A percentile compares a stretch with the other conserved stretches of the same genome.
Evolutionary conservation across 2,329 filamentous ascomycete species (phyloP).

Genomic region (Chaetomiaceae sp.): DNA sequence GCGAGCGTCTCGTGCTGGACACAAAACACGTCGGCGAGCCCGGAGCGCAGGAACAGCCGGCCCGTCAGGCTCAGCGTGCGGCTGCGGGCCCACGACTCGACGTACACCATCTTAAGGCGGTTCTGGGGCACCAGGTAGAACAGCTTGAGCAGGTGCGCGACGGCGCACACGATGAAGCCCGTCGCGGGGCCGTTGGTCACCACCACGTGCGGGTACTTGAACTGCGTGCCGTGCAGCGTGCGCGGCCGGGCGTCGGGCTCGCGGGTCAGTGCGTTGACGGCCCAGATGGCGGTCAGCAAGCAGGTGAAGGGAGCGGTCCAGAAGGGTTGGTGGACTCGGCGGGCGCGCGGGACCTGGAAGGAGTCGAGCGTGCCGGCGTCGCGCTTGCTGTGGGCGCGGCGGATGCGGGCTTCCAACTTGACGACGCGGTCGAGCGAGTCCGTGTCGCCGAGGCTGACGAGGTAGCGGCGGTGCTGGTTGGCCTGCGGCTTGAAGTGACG

Average conservation of each 20-base stretch:
- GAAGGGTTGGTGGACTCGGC: slow-evolving; percentile 75
- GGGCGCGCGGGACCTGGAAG: slow-evolving; percentile 66
- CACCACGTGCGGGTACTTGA: slow-evolving; percentile 63
- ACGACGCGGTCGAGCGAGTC: slow-evolving; percentile 59
- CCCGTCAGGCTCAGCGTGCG: slow-evolving; percentile 79
- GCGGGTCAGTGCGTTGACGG: slow-evolving; percentile 29
- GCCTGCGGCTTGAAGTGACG: slow-evolving; percentile 46
- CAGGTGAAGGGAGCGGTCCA: slow-evolving; percentile 65
- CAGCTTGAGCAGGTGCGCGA: slow-evolving; percentile 44
- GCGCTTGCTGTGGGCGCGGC: slow-evolving; percentile 30
- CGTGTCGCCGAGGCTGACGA: slow-evolving; percentile 69
- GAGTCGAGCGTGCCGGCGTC: slow-evolving; percentile 53
- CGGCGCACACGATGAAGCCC: slow-evolving; percentile 64
- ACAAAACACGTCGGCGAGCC: slow-evolving; percentile 68
- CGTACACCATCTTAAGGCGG: slow-evolving; percentile 70
- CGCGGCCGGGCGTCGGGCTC: slow-evolving; percentile 19
- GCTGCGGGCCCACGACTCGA: slow-evolving; percentile 90
- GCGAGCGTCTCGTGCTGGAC: slow-evolving; percentile 73
- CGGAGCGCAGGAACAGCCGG: slow-evolving; percentile 57
- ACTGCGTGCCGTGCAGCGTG: slow-evolving; percentile 13
- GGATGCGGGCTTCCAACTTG: slow-evolving; percentile 54
- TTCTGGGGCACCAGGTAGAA: slow-evolving; percentile 39
- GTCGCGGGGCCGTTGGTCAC: slow-evolving; percentile 86
- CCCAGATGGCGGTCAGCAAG: slow-evolving; percentile 50
- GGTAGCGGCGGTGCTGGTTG: slow-evolving; percentile 67